phyloP scores from a whole-genome alignment of 192 early-diverging fungal genomes.

The Backusella sp. region DNA sequence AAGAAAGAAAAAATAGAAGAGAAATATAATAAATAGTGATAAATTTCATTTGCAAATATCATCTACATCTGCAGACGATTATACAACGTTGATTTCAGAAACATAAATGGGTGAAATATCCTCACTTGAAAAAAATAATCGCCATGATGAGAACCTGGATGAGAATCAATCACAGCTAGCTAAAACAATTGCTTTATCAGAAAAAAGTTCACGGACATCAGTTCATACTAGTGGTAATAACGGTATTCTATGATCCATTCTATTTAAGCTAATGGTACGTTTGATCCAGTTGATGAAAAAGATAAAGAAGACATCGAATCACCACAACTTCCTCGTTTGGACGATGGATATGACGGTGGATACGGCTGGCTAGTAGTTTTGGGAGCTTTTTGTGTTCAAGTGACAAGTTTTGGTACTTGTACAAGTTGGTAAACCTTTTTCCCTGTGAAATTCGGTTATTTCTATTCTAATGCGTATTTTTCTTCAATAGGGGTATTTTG shows the following conservation, averaged over 20 bases:
- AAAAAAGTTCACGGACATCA: background rate
- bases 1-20: background rate
- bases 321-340: background rate
- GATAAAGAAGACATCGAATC: slow-evolving; percentile 1
- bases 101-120: background rate
- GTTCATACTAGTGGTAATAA: background rate
- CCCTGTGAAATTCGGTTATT: background rate
- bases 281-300: background rate
- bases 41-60: background rate
- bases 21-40: background rate
- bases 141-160: background rate
- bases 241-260: background rate
- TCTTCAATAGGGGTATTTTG: background rate
- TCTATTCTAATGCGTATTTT: background rate
- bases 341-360: slow-evolving; percentile 35
- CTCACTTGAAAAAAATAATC: background rate
- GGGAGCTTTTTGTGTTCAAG: slow-evolving; percentile 40
- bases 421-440: slow-evolving; percentile 17
- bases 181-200: background rate
- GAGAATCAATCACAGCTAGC: slow-evolving; percentile 2
- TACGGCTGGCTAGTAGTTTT: slow-evolving; percentile 44
- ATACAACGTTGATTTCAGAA: background rate
- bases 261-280: background rate
- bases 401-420: slow-evolving; percentile 11
- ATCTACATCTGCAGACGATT: background rate